Evolutionary conservation across 106 monocot species (phyloP).

Genomic region (Gastrodia elata): DNA sequence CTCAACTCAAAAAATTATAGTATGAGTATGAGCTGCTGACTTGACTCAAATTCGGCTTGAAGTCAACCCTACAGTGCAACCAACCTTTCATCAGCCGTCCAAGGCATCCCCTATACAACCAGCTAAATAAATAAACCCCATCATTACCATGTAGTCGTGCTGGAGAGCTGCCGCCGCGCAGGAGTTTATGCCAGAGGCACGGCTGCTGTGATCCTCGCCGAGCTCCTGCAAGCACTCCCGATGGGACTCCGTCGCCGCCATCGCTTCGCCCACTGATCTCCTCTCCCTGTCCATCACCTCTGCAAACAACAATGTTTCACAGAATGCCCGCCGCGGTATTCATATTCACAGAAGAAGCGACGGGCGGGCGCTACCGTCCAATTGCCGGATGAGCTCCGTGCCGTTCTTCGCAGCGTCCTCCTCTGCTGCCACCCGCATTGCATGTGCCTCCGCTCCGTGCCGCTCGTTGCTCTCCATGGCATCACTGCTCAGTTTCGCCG

Average conservation of each 20-base stretch:
- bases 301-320: constrained; percentile 24
- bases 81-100: no score
- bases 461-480: constrained; percentile 51
- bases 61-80: no score
- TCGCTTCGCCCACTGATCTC: constrained; percentile 23
- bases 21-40: no score
- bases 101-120: no score
- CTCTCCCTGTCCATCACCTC: constrained; percentile 33
- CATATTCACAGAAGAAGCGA: not conserved
- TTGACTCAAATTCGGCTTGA: no score
- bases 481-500: constrained; percentile 39
- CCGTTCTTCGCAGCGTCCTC: constrained; percentile 33
- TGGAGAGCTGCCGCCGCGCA: constrained; percentile 41
- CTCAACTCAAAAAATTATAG: no score
- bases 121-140: no score
- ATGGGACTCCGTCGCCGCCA: constrained; percentile 33
- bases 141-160: constrained; percentile 37
- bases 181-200: constrained; percentile 24
- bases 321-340: no score
- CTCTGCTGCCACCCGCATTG: constrained; percentile 33
- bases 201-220: constrained; percentile 28
- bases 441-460: constrained; percentile 49
- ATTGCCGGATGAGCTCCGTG: constrained; percentile 25
- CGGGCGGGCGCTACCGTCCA: constrained; percentile 66
- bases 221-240: constrained; percentile 25